Percentiles rank a stretch among this genome's conserved stretches.
phyloP scores from a whole-genome alignment of 352 stramenopile genomes.

The Phytopythium oedochilum region DNA sequence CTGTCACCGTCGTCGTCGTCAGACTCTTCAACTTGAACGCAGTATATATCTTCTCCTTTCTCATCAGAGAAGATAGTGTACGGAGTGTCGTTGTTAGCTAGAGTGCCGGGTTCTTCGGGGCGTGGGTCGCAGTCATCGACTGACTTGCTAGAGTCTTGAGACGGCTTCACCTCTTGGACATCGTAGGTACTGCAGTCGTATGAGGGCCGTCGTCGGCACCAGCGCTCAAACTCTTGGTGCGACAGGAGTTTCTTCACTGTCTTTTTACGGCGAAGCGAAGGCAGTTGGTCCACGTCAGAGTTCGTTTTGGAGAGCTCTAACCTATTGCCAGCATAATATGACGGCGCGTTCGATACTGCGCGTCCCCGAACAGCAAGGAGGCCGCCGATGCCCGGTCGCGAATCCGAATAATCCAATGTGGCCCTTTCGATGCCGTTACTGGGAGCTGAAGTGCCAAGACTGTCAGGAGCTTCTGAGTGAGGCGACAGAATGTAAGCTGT shows the following conservation, averaged over 20 bases:
- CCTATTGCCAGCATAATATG: not conserved
- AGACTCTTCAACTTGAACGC: slow-evolving; percentile 18
- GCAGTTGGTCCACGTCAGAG: not conserved
- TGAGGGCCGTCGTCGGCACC: not conserved
- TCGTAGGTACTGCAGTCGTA: not conserved
- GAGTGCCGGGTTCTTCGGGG: not conserved
- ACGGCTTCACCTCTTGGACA: not conserved
- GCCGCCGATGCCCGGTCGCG: not conserved
- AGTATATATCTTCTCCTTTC: slow-evolving; percentile 20
- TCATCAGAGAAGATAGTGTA: slow-evolving; percentile 13
- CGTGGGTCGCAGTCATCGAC: not conserved
- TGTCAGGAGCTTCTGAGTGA: not conserved
- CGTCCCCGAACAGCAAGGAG: not conserved
- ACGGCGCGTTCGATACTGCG: slow-evolving; percentile 1
- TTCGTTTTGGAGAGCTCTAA: not conserved
- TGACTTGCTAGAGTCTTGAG: not conserved
- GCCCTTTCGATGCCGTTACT: not conserved
- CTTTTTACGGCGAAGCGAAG: slow-evolving; percentile 22
- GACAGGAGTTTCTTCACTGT: slow-evolving; percentile 34
- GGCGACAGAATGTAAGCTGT: not conserved
- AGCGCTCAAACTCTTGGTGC: slow-evolving; percentile 22
- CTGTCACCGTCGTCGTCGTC: slow-evolving; percentile 9
- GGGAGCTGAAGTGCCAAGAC: not conserved
- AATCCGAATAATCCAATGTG: not conserved
- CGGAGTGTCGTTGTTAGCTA: not conserved